These are phyloP conservation scores for Cordyceps fumosorosea DNA, from an alignment of 2,329 filamentous ascomycete species.

Conservation along the genomic window DNA sequence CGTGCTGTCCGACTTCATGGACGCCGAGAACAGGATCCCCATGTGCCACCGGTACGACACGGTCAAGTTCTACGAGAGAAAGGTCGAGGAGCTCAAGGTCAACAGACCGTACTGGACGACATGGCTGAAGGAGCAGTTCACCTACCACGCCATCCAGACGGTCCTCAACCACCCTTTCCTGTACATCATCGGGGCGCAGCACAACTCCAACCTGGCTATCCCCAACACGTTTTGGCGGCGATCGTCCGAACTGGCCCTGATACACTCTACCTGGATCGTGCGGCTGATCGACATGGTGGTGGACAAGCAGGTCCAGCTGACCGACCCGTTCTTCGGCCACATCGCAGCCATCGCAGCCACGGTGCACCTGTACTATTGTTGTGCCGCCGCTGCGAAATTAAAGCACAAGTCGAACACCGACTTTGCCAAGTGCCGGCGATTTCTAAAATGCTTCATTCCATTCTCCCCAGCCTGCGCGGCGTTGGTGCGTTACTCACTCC, in stretches of 20 bases:
- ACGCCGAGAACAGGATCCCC: slow-evolving; percentile 41
- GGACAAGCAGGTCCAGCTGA: slow-evolving; percentile 41
- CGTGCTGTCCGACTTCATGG: slow-evolving; percentile 44
- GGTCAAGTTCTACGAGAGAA: slow-evolving; percentile 45
- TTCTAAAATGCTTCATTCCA: slow-evolving; percentile 41
- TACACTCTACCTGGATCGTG: slow-evolving; percentile 48
- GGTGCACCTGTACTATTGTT: slow-evolving; percentile 48
- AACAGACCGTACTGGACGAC: slow-evolving; percentile 44
- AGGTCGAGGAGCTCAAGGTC: slow-evolving; percentile 36
- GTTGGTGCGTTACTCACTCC: slow-evolving; percentile 31
- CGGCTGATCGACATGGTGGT: slow-evolving; percentile 48
- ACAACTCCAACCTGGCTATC: slow-evolving; percentile 44
- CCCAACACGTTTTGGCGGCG: slow-evolving; percentile 49
- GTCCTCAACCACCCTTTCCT: slow-evolving; percentile 48
- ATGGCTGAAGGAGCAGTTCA: slow-evolving; percentile 48
- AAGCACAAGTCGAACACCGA: slow-evolving; percentile 47
- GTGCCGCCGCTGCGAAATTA: slow-evolving; percentile 39
- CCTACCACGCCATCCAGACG: slow-evolving; percentile 44
- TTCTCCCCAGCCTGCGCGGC: slow-evolving; percentile 39
- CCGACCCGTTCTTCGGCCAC: slow-evolving; percentile 47
- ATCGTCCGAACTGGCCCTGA: slow-evolving; percentile 43
- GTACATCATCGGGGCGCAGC: slow-evolving; percentile 45
- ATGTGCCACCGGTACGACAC: slow-evolving; percentile 47
- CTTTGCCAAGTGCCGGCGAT: slow-evolving; percentile 43
- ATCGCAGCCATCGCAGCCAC: slow-evolving; percentile 45